These are phyloP conservation scores for Melanopsichium pennsylvanicum DNA, from an alignment of 1,284 basidiomycete species.

Conservation along the genomic window DNA sequence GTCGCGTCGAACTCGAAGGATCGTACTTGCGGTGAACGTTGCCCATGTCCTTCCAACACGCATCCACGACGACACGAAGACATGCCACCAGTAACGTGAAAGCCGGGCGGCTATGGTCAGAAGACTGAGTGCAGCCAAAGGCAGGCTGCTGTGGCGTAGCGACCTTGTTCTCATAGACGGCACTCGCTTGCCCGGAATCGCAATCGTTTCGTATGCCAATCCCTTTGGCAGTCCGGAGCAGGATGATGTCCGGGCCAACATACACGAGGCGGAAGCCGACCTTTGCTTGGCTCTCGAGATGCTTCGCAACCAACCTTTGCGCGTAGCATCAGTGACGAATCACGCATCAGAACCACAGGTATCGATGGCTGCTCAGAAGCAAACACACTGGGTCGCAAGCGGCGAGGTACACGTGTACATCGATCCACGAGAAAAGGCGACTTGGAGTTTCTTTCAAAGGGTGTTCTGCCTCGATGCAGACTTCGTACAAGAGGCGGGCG, in stretches of 20 bases:
- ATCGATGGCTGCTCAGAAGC: not conserved
- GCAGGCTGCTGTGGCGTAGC: constrained; percentile 58
- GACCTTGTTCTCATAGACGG: constrained; percentile 56
- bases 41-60: no score
- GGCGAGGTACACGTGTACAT: constrained; percentile 47
- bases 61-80: not conserved
- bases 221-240: constrained; percentile 35
- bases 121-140: constrained; percentile 14
- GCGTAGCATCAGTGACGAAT: constrained; percentile 18
- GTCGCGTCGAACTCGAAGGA: no score
- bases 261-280: constrained; percentile 51
- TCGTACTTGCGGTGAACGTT: no score
- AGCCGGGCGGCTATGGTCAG: constrained; percentile 17
- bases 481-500: constrained; percentile 25
- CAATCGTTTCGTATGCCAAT: constrained; percentile 56
- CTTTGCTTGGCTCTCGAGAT: constrained; percentile 61
- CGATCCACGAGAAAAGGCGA: constrained; percentile 42
- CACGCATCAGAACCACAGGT: constrained; percentile 6
- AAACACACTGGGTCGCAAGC: constrained; percentile 30
- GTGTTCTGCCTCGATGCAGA: constrained; percentile 49
- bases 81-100: constrained; percentile 8
- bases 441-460: constrained; percentile 53
- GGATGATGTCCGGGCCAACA: constrained; percentile 1
- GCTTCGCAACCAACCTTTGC: constrained; percentile 57
- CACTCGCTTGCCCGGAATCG: constrained; percentile 52